phyloP scores from a whole-genome alignment of 2,329 filamentous ascomycete species.

The Tolypocladium paradoxum region DNA sequence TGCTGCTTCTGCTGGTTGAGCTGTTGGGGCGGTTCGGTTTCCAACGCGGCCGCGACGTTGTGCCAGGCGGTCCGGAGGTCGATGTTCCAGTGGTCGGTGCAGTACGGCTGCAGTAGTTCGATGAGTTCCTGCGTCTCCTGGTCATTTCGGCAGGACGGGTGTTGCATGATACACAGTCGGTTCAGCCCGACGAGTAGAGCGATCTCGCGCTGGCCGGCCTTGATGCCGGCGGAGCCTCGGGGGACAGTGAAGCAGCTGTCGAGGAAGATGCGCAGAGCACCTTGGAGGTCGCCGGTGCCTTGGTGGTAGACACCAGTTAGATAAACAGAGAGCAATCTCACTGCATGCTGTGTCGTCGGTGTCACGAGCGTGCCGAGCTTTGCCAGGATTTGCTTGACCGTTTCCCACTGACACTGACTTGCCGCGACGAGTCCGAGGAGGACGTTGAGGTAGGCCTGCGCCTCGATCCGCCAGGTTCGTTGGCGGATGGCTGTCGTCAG shows the following conservation, averaged over 20 bases:
- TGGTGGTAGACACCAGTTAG: conserved; percentile 67
- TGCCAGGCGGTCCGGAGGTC: conserved; percentile 71
- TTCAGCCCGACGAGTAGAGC: conserved; percentile 58
- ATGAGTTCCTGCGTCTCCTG: conserved; percentile 50
- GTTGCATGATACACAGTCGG: conserved; percentile 61
- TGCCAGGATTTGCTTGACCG: conserved; percentile 47
- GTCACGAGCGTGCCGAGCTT: conserved; percentile 36
- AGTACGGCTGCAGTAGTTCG: conserved; percentile 55
- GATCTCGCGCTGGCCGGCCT: conserved; percentile 50
- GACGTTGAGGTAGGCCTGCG: conserved; percentile 61
- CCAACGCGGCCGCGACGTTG: conserved; percentile 59
- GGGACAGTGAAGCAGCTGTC: conserved; percentile 42
- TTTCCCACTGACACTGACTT: conserved; percentile 58
- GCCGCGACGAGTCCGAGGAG: conserved; percentile 60
- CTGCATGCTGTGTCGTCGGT: conserved; percentile 28
- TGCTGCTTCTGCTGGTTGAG: conserved; percentile 71
- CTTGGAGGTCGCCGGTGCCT: conserved; percentile 60
- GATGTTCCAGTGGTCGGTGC: conserved; percentile 57
- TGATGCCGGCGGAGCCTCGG: conserved; percentile 25
- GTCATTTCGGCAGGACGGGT: conserved; percentile 45
- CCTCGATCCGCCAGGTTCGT: conserved; percentile 52
- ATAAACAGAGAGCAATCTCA: conserved; percentile 50
- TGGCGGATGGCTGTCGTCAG: conserved; percentile 47
- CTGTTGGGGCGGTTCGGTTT: conserved; percentile 49
- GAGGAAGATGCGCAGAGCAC: conserved; percentile 57